These are phyloP conservation scores for Rhododendron griersonianum DNA, from an alignment of 148 eudicot genomes.

Conservation along the genomic window DNA sequence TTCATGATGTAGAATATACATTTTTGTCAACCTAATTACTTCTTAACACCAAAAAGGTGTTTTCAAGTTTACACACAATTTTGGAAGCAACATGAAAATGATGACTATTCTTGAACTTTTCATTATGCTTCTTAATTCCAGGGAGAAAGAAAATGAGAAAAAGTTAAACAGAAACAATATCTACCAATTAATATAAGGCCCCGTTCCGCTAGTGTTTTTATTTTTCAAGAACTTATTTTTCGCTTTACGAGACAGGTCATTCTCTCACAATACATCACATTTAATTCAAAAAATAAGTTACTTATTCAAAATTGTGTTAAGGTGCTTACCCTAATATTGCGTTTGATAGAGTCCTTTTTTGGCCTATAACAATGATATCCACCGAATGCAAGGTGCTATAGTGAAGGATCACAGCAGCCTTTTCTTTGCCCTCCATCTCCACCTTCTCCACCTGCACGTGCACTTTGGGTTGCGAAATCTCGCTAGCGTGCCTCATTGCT, in stretches of 20 bases:
- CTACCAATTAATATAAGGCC: background rate
- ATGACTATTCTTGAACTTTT: too few relatives aligned
- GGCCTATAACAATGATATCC: slow-evolving; percentile 56
- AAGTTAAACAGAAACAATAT: too few relatives aligned
- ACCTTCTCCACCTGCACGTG: slow-evolving; percentile 35
- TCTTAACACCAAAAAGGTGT: background rate
- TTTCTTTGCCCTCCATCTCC: slow-evolving; percentile 45
- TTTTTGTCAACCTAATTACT: background rate
- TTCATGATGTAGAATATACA: background rate
- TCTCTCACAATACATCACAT: too few relatives aligned
- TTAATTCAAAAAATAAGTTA: too few relatives aligned
- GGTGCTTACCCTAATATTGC: slow-evolving; percentile 39
- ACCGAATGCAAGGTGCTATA: slow-evolving; percentile 22
- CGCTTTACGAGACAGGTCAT: too few relatives aligned
- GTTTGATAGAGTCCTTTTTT: slow-evolving; percentile 35
- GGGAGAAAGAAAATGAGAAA: too few relatives aligned
- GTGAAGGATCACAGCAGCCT: slow-evolving; percentile 37
- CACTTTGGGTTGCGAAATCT: slow-evolving; percentile 31
- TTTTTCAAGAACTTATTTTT: too few relatives aligned
- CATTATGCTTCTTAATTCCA: too few relatives aligned
- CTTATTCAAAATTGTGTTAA: background rate
- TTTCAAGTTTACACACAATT: too few relatives aligned
- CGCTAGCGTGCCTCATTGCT: slow-evolving; percentile 46
- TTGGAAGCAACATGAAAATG: too few relatives aligned
- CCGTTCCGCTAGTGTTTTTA: too few relatives aligned